A percentile compares a stretch with the other conserved stretches of the same genome.
phyloP scores from a whole-genome alignment of 2,329 filamentous ascomycete species.

The Verticillium isaacii region DNA sequence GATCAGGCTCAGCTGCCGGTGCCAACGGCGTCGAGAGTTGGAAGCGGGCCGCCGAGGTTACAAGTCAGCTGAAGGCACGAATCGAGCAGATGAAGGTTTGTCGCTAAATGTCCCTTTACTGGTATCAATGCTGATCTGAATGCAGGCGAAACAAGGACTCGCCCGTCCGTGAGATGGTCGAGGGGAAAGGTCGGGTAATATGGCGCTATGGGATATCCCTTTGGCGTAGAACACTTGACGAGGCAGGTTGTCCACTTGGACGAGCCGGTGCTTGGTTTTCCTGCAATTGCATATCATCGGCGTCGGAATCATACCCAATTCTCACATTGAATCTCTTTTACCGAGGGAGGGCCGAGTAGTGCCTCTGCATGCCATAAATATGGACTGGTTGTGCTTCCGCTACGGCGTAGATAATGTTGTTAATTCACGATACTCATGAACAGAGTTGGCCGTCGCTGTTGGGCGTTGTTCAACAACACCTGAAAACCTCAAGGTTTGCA shows the following conservation, averaged over 20 bases:
- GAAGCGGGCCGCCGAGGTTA: slow-evolving; percentile 95
- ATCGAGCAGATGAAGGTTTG: slow-evolving; percentile 94
- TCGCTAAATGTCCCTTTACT: background rate
- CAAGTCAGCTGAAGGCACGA: slow-evolving; percentile 91
- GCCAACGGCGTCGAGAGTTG: slow-evolving; percentile 77
- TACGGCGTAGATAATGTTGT: background rate
- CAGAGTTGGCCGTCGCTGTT: background rate
- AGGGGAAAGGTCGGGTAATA: background rate
- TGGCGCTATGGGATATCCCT: background rate
- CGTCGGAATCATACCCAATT: slow-evolving; percentile 28
- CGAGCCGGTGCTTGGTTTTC: background rate
- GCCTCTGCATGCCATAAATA: background rate
- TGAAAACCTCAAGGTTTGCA: no score
- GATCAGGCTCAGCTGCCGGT: slow-evolving; percentile 24
- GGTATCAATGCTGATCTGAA: slow-evolving; percentile 9
- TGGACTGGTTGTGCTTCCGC: background rate
- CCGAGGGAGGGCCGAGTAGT: background rate
- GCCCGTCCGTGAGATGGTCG: slow-evolving; percentile 18
- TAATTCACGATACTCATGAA: background rate
- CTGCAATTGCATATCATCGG: slow-evolving; percentile 23
- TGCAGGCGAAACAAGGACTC: slow-evolving; percentile 46
- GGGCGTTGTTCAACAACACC: no score
- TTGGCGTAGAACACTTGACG: background rate
- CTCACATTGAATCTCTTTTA: background rate
- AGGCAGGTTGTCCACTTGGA: background rate